These are phyloP conservation scores for Phaeosphaeriaceae sp. DNA, from an alignment of 2,329 filamentous ascomycete genomes.

Conservation along the genomic window DNA sequence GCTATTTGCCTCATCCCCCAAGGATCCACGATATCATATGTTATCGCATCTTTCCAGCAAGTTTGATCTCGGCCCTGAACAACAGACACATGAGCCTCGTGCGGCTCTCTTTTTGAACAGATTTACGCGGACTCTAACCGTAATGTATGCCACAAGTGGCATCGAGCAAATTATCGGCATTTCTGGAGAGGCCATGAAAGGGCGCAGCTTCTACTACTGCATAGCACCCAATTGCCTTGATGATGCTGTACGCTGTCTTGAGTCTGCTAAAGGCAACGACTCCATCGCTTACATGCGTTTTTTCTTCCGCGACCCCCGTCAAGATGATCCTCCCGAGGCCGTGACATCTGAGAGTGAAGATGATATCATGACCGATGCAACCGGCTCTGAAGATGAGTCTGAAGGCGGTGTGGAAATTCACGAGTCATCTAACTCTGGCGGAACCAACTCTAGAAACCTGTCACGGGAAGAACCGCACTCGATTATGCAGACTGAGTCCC, in stretches of 20 bases:
- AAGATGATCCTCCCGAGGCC: conserved; percentile 49
- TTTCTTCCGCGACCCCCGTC: conserved; percentile 77
- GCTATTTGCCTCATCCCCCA: conserved; percentile 79
- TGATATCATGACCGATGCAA: conserved; percentile 56
- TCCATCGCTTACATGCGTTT: conserved; percentile 90
- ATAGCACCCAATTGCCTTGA: conserved; percentile 78
- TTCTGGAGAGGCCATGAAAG: conserved; percentile 69
- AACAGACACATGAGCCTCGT: conserved; percentile 73
- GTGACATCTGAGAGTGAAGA: conserved; percentile 56
- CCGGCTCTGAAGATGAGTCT: conserved; percentile 55
- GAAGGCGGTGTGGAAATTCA: conserved; percentile 55
- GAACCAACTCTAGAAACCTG: conserved; percentile 25
- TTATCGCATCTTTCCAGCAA: conserved; percentile 83
- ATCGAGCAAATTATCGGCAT: conserved; percentile 78
- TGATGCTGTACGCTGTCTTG: conserved; percentile 78
- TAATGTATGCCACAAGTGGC: conserved; percentile 86
- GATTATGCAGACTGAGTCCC: conserved; percentile 53
- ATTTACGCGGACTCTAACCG: conserved; percentile 79
- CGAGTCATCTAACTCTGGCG: conserved; percentile 23
- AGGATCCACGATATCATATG: conserved; percentile 89
- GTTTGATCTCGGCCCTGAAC: conserved; percentile 65
- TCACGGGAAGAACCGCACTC: conserved; percentile 18
- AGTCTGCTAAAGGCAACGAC: conserved; percentile 87
- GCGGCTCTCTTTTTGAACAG: conserved; percentile 86
- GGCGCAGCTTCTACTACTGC: conserved; percentile 86